These are phyloP conservation scores for Corinectria fuckeliana DNA, from an alignment of 2,329 filamentous ascomycete species.

Conservation along the genomic window DNA sequence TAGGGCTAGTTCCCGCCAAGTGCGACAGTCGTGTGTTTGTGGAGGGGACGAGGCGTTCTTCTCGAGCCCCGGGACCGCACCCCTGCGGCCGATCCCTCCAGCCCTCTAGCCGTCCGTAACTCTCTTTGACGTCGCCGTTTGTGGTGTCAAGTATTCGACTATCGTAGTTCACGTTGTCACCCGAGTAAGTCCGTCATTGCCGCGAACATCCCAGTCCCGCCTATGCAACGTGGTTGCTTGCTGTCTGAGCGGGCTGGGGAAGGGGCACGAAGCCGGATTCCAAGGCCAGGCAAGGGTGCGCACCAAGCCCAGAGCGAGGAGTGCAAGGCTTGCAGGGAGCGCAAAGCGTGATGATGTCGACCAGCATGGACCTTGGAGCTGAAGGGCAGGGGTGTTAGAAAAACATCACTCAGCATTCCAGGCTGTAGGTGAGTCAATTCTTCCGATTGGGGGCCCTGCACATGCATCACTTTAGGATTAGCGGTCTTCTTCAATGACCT, in stretches of 20 bases:
- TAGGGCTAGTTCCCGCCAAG: slow-evolving; percentile 17
- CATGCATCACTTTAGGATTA: slow-evolving; percentile 36
- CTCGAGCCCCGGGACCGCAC: slow-evolving; percentile 9
- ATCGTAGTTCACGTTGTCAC: background rate
- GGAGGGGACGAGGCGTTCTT: slow-evolving; percentile 12
- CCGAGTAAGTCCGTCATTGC: background rate
- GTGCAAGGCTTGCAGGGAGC: slow-evolving; percentile 22
- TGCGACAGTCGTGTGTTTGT: slow-evolving; percentile 14
- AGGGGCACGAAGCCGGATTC: background rate
- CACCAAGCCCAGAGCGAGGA: slow-evolving; percentile 9
- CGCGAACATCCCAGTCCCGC: background rate
- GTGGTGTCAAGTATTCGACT: background rate
- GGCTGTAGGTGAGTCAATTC: slow-evolving; percentile 36
- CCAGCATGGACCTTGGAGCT: slow-evolving; percentile 32
- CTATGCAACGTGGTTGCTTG: background rate
- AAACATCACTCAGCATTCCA: slow-evolving; percentile 23
- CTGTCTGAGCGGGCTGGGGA: background rate
- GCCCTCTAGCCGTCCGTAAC: background rate
- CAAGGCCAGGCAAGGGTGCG: background rate
- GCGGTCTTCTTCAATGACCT: slow-evolving; percentile 42
- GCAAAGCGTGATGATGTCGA: slow-evolving; percentile 28
- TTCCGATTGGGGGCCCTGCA: slow-evolving; percentile 41
- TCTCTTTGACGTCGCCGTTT: background rate
- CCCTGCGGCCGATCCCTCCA: slow-evolving; percentile 16
- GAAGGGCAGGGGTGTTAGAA: slow-evolving; percentile 12